Evolutionary conservation across 148 eudicot genomes (phyloP).

Genomic region (Rhododendron ovatum): DNA sequence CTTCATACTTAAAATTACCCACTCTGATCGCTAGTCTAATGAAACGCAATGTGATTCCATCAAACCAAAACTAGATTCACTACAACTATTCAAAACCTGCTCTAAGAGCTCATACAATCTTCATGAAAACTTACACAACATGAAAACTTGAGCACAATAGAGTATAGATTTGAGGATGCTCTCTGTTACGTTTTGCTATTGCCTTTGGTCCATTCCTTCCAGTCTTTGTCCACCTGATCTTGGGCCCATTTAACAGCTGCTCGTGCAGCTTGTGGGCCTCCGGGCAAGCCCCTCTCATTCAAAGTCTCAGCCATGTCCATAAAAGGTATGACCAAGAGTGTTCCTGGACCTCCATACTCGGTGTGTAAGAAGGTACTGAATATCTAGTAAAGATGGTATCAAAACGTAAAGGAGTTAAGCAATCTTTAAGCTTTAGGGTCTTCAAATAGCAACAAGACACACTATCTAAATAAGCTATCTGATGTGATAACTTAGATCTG

Average conservation of each 20-base stretch:
- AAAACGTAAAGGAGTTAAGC: background rate
- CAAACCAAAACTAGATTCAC: background rate
- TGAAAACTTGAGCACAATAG: background rate
- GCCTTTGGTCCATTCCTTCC: slow-evolving; percentile 60
- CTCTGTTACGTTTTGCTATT: slow-evolving; percentile 1
- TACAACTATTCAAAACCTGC: background rate
- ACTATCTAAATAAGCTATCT: background rate
- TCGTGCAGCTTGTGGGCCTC: slow-evolving; percentile 89
- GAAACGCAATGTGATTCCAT: background rate
- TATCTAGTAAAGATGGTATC: slow-evolving; percentile 39
- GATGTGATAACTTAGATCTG: too few species aligned
- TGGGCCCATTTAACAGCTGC: slow-evolving; percentile 86
- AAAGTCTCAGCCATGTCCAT: slow-evolving; percentile 83
- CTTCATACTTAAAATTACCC: background rate
- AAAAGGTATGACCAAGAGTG: slow-evolving; percentile 77
- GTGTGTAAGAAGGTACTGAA: slow-evolving; percentile 57
- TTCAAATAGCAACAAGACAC: background rate
- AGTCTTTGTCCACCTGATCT: slow-evolving; percentile 71
- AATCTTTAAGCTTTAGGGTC: background rate
- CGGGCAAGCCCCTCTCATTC: slow-evolving; percentile 65
- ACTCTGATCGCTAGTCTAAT: background rate
- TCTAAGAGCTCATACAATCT: background rate
- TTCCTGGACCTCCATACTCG: slow-evolving; percentile 97
- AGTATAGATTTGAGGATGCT: background rate
- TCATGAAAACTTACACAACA: background rate